Evolutionary conservation across 2,329 filamentous ascomycete genomes (phyloP).

Genomic region (Neophaeococcomyces aloes): DNA sequence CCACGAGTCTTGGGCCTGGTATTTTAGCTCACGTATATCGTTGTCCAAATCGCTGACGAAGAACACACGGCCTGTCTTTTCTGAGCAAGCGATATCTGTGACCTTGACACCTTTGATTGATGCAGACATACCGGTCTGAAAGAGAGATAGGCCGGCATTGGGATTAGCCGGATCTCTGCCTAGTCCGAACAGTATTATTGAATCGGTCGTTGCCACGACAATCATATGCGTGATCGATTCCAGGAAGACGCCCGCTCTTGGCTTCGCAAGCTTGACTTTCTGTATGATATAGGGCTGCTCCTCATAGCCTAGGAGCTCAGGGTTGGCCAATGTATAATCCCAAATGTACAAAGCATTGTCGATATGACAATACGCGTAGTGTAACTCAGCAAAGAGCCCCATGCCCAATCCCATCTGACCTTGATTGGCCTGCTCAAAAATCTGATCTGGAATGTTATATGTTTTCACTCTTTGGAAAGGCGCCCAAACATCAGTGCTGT

Average conservation of each 20-base stretch:
- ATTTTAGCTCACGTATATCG: constrained; percentile 87
- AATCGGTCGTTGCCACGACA: constrained; percentile 73
- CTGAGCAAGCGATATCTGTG: constrained; percentile 65
- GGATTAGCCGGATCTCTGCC: constrained; percentile 47
- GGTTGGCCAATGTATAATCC: constrained; percentile 92
- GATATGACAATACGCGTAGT: constrained; percentile 90
- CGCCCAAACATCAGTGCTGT: constrained; percentile 58
- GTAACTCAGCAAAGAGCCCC: constrained; percentile 88
- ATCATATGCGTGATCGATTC: constrained; percentile 75
- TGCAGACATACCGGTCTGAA: constrained; percentile 77
- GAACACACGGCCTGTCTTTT: constrained; percentile 78
- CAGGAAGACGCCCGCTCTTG: constrained; percentile 79
- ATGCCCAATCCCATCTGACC: constrained; percentile 83
- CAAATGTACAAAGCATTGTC: constrained; percentile 94
- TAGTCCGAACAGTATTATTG: constrained; percentile 80
- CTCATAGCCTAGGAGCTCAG: constrained; percentile 84
- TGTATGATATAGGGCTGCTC: constrained; percentile 81
- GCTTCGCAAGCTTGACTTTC: constrained; percentile 76
- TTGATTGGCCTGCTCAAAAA: constrained; percentile 85
- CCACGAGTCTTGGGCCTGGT: constrained; percentile 96
- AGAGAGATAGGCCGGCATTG: constrained; percentile 60
- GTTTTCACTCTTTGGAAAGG: constrained; percentile 81
- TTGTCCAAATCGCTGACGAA: constrained; percentile 72
- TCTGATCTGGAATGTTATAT: constrained; percentile 81
- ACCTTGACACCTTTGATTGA: constrained; percentile 67